A percentile compares a stretch with the other conserved stretches of the same genome.
Evolutionary conservation across 306 rosid species (phyloP).

Genomic region (Fragaria ananassa): DNA sequence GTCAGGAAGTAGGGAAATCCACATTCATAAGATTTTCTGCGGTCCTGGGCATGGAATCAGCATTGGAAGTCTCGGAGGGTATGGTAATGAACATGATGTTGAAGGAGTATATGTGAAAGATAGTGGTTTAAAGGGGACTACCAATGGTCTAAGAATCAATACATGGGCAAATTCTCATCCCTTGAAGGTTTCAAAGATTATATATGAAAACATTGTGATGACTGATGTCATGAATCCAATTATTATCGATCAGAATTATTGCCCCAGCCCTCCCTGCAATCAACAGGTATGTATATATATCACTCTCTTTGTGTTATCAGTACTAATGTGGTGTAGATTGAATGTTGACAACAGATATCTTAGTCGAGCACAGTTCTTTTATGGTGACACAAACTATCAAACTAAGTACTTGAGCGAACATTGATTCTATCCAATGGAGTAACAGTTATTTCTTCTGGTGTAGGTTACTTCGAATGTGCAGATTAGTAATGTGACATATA

Average conservation of each 20-base stretch:
- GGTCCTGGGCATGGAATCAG: constrained; percentile 83
- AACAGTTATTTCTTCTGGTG: neutral
- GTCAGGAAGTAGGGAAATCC: constrained; percentile 33
- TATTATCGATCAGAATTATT: constrained; percentile 55
- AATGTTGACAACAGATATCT: neutral
- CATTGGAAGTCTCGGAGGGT: constrained; percentile 56
- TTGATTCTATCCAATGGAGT: neutral
- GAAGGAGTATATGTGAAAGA: constrained; percentile 35
- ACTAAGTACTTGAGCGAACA: neutral
- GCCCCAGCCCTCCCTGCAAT: constrained; percentile 33
- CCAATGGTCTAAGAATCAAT: constrained; percentile 59
- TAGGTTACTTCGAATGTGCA: constrained; percentile 47
- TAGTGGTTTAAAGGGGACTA: constrained; percentile 39
- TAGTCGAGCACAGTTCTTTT: neutral
- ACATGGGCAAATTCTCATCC: constrained; percentile 45
- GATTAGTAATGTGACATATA: constrained; percentile 49
- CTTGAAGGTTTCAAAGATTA: constrained; percentile 29
- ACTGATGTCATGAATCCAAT: constrained; percentile 41
- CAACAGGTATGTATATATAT: constrained; percentile 26
- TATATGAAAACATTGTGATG: constrained; percentile 51
- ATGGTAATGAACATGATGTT: constrained; percentile 32
- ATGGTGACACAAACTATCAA: neutral
- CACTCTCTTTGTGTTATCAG: no score
- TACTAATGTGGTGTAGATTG: neutral
- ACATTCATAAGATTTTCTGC: constrained; percentile 33